Evolutionary conservation across 1,284 basidiomycete species (phyloP).

Genomic region (Neonothopanus nambi): DNA sequence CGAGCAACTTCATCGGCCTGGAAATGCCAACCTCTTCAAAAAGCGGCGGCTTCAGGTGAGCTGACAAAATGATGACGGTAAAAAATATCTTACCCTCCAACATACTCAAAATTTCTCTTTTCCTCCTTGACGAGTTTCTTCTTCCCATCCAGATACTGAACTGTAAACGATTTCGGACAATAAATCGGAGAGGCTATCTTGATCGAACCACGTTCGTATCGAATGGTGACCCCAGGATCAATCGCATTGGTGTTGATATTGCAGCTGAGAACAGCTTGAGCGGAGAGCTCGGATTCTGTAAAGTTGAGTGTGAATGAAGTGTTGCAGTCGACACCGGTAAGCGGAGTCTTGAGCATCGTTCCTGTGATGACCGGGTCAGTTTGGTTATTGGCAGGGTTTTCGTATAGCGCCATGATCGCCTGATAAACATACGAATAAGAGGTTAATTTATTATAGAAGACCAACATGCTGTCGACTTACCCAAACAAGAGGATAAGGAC

Average conservation of each 20-base stretch:
- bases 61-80: not conserved
- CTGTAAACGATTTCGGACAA: slow-evolving; percentile 60
- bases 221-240: slow-evolving; percentile 57
- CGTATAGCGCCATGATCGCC: slow-evolving; percentile 79
- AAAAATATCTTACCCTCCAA: slow-evolving; percentile 36
- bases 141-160: slow-evolving; percentile 54
- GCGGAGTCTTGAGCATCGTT: slow-evolving; percentile 70
- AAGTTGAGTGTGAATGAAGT: slow-evolving; percentile 81
- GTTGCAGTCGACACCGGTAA: slow-evolving; percentile 79
- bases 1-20: slow-evolving; percentile 85
- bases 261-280: slow-evolving; percentile 69
- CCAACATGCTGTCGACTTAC: slow-evolving; percentile 36
- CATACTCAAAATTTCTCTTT: slow-evolving; percentile 52
- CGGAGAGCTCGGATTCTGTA: slow-evolving; percentile 46
- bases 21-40: slow-evolving; percentile 61
- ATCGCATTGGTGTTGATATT: slow-evolving; percentile 52
- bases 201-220: slow-evolving; percentile 70
- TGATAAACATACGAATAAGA: slow-evolving; percentile 25
- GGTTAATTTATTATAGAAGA: too few relatives aligned
- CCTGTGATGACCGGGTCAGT: slow-evolving; percentile 58
- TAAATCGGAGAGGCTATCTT: slow-evolving; percentile 63
- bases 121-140: slow-evolving; percentile 55
- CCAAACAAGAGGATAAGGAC: slow-evolving; percentile 85
- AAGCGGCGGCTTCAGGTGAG: not conserved
- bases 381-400: slow-evolving; percentile 68